Conservation (phyloP, 106 monocot genomes). For the Apostasia shenzhenica region DNA sequence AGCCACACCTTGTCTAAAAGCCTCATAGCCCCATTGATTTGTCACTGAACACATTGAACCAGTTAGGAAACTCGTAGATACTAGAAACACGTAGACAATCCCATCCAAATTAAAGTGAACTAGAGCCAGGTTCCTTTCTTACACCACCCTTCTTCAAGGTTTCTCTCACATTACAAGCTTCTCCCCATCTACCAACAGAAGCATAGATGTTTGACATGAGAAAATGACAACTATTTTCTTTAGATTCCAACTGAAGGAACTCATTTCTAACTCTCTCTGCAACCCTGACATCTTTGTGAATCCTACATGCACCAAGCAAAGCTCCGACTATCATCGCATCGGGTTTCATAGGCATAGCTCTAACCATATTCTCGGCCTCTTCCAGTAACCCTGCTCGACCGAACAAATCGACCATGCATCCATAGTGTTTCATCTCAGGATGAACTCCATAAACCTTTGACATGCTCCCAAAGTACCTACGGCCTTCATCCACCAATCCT, state of each 20-base stretch:
- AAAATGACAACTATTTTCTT: slow-evolving; percentile 51
- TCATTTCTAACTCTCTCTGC: slow-evolving; percentile 40
- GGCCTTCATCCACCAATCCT: slow-evolving; percentile 60
- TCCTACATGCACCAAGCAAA: slow-evolving; percentile 65
- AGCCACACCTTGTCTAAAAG: too few species aligned
- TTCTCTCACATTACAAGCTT: slow-evolving; percentile 35
- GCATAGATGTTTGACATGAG: slow-evolving; percentile 71
- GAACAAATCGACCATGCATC: slow-evolving; percentile 68
- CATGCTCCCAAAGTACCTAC: slow-evolving; percentile 48
- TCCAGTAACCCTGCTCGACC: slow-evolving; percentile 55
- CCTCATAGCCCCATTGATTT: too few species aligned
- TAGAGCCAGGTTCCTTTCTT: slow-evolving; percentile 54
- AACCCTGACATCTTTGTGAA: slow-evolving; percentile 34
- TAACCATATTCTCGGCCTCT: slow-evolving; percentile 43
- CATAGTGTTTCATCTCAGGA: slow-evolving; percentile 68
- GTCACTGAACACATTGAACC: too few species aligned
- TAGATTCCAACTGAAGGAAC: slow-evolving; percentile 23
- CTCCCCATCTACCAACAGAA: slow-evolving; percentile 52
- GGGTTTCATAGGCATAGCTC: slow-evolving; percentile 57
- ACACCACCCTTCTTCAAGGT: slow-evolving; percentile 32
- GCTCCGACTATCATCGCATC: slow-evolving; percentile 57
- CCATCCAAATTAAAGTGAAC: slow-evolving; percentile 48
- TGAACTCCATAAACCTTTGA: slow-evolving; percentile 26
- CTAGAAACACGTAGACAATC: slow-evolving; percentile 6
- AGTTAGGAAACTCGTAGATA: too few species aligned